These are phyloP conservation scores for Calonectria crousiana DNA, from an alignment of 2,329 filamentous ascomycete species.

Conservation along the genomic window DNA sequence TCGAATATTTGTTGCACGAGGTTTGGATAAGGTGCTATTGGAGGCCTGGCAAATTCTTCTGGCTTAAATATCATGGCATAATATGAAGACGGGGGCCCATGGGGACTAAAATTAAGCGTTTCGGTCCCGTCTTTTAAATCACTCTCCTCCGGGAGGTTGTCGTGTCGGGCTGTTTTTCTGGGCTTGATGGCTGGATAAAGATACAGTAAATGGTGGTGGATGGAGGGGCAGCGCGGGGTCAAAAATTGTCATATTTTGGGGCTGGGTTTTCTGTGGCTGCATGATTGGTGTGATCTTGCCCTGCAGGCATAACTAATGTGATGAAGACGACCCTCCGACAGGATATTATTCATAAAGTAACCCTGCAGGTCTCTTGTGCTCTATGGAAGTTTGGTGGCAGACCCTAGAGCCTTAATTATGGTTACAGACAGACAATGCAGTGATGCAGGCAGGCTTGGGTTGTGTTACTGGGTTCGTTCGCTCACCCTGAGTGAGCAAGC, in stretches of 20 bases:
- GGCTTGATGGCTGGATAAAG: not conserved
- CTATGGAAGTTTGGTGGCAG: too few relatives aligned
- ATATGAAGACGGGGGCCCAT: not conserved
- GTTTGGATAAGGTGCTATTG: not conserved
- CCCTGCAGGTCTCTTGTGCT: not conserved
- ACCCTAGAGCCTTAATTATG: not conserved
- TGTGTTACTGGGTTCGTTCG: not conserved
- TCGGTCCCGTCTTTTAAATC: not conserved
- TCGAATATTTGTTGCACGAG: not conserved
- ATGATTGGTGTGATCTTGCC: not conserved
- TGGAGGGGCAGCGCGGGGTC: conserved; percentile 2
- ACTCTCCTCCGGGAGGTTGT: not conserved
- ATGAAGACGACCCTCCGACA: not conserved
- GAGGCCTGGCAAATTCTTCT: not conserved
- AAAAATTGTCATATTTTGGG: not conserved
- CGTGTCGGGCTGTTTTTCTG: not conserved
- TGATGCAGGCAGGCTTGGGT: not conserved
- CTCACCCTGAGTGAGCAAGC: not conserved
- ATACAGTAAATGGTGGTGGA: not conserved
- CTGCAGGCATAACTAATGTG: not conserved
- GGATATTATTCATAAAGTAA: not conserved
- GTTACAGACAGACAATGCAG: not conserved
- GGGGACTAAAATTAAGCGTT: not conserved
- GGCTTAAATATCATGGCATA: not conserved
- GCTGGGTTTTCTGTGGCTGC: not conserved